Conservation (phyloP, 441 rosid genomes). For the Corymbia citriodora region DNA sequence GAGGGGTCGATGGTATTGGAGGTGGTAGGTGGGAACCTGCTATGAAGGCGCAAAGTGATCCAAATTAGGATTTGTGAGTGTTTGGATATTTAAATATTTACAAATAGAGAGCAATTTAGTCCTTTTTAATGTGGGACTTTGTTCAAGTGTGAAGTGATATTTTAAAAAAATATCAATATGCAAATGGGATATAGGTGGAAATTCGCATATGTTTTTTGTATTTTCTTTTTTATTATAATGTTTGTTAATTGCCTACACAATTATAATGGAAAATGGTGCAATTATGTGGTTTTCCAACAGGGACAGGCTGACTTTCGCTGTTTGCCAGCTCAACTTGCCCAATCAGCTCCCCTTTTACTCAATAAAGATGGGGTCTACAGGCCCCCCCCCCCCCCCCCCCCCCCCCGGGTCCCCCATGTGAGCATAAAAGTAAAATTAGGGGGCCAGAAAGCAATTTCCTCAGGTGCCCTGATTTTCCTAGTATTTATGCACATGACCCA, state of each 20-base stretch:
- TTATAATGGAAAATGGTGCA: neutral
- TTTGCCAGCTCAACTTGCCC: neutral
- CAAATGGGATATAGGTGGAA: neutral
- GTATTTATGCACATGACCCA: neutral
- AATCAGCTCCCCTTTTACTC: neutral
- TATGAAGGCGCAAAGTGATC: neutral
- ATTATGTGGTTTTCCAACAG: neutral
- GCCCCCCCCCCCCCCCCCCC: no score
- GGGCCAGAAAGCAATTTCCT: neutral
- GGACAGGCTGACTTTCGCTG: neutral
- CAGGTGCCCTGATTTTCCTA: neutral
- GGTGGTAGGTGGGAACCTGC: neutral
- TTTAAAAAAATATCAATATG: neutral
- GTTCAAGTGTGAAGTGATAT: neutral
- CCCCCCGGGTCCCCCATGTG: neutral
- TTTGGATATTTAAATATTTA: neutral
- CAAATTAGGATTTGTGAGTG: neutral
- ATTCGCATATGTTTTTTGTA: neutral
- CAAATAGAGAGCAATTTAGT: neutral
- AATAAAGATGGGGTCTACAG: neutral
- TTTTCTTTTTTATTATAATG: neutral
- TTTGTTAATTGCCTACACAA: neutral
- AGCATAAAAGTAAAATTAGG: neutral
- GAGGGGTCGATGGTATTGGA: neutral
- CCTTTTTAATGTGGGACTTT: neutral